Percentiles rank a stretch among this genome's conserved stretches.
phyloP scores from a whole-genome alignment of 192 early-diverging fungal genomes.

The Obelidium mucronatum region DNA sequence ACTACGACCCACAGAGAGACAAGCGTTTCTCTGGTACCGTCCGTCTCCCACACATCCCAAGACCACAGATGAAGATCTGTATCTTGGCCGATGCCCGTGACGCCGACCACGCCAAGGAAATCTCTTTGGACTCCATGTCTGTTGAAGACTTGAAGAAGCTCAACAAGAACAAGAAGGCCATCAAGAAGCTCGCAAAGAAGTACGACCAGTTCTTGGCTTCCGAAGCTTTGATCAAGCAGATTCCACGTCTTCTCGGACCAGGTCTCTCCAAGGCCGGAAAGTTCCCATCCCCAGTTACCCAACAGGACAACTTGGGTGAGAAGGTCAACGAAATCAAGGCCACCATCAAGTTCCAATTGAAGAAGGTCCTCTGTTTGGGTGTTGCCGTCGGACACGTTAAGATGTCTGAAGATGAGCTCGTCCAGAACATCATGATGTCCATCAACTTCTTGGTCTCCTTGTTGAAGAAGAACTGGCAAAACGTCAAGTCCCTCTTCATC shows the following conservation, averaged over 20 bases:
- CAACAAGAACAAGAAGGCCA: slow-evolving; percentile 99
- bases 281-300: slow-evolving; percentile 96
- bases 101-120: slow-evolving; percentile 93
- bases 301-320: slow-evolving; percentile 82
- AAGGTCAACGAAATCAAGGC: slow-evolving; percentile 94
- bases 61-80: slow-evolving; percentile 94
- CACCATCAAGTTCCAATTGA: slow-evolving; percentile 99
- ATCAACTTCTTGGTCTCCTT: slow-evolving; percentile 98
- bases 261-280: slow-evolving; percentile 99
- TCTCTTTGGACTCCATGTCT: slow-evolving; percentile 87
- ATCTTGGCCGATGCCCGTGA: slow-evolving; percentile 96
- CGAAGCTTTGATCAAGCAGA: slow-evolving; percentile 98
- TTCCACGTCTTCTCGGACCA: slow-evolving; percentile 97
- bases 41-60: slow-evolving; percentile 92
- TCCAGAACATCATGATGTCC: slow-evolving; percentile 96
- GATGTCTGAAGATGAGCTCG: slow-evolving; percentile 94
- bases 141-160: slow-evolving; percentile 99
- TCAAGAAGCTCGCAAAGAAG: slow-evolving; percentile 99
- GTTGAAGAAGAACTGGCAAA: slow-evolving; percentile 99
- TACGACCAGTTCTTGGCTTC: slow-evolving; percentile 98
- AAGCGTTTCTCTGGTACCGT: slow-evolving; percentile 99
- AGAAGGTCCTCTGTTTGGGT: slow-evolving; percentile 98
- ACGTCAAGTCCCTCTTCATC: slow-evolving; percentile 97
- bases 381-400: slow-evolving; percentile 94
- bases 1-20: slow-evolving; percentile 99